Conservation (phyloP, 345 rosid genomes). For the Rhodamnia rubescens region DNA sequence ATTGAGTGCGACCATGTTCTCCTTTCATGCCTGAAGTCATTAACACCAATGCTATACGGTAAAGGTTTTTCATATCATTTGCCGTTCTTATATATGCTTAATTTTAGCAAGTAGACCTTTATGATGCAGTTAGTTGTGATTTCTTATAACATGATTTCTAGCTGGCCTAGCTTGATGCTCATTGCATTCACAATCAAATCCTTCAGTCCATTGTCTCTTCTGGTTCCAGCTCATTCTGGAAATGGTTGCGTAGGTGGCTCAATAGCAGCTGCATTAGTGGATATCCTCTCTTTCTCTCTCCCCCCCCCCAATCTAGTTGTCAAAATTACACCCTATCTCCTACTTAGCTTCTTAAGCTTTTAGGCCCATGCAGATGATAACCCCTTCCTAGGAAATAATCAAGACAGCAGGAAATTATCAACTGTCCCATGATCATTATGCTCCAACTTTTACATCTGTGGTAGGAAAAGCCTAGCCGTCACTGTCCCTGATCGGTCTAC, state of each 20-base stretch:
- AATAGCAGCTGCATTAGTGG: background rate
- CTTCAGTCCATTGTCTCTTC: background rate
- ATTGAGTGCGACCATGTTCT: conserved; percentile 10
- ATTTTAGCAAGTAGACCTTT: background rate
- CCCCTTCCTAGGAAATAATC: background rate
- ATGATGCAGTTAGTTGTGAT: background rate
- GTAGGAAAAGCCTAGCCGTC: background rate
- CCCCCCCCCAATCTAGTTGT: background rate
- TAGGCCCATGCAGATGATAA: background rate
- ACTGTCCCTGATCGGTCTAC: background rate
- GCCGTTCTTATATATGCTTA: background rate
- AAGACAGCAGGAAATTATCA: background rate
- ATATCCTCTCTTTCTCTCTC: background rate
- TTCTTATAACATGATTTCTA: background rate
- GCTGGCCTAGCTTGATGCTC: background rate
- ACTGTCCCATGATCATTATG: background rate
- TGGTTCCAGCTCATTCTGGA: background rate
- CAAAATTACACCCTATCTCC: background rate
- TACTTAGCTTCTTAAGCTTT: background rate
- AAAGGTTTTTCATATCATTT: background rate
- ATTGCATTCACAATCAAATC: background rate
- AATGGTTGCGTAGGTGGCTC: background rate
- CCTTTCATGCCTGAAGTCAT: conserved; percentile 43
- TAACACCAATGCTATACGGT: conserved; percentile 61
- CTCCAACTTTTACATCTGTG: background rate